Percentiles rank a stretch among this genome's conserved stretches.
These are phyloP conservation scores for Dothiorella sarmentorum DNA, from an alignment of 2,329 filamentous ascomycete species.

Conservation along the genomic window DNA sequence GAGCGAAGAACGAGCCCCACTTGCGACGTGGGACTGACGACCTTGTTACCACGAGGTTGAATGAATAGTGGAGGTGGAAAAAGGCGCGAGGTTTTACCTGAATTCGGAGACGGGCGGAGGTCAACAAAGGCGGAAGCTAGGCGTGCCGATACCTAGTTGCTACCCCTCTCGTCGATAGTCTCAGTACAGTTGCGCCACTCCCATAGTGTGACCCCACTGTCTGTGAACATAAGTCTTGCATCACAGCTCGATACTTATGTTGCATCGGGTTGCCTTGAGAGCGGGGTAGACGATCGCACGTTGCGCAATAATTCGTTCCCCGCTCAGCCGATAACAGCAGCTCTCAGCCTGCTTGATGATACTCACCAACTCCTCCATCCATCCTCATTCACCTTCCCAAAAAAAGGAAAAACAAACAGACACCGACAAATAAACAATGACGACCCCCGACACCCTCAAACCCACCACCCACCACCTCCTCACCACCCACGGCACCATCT, in stretches of 20 bases:
- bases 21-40: background rate
- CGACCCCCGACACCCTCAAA: background rate
- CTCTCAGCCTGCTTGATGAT: no score
- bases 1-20: background rate
- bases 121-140: background rate
- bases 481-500: conserved; percentile 11
- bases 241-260: no score
- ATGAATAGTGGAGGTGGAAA: background rate
- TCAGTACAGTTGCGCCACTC: no score
- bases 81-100: background rate
- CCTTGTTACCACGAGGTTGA: background rate
- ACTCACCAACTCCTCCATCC: no score
- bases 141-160: background rate
- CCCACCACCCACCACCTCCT: conserved; percentile 1
- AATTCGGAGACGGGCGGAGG: background rate
- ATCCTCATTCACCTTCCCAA: background rate
- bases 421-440: background rate
- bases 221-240: no score
- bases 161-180: no score
- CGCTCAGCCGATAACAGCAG: no score
- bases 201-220: no score
- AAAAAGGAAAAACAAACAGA: background rate
- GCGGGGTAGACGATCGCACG: no score
- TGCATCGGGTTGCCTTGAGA: no score
- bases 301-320: no score